Evolutionary conservation across 2,329 filamentous ascomycete species (phyloP).

Genomic region (Drechslerella coelobrocha): DNA sequence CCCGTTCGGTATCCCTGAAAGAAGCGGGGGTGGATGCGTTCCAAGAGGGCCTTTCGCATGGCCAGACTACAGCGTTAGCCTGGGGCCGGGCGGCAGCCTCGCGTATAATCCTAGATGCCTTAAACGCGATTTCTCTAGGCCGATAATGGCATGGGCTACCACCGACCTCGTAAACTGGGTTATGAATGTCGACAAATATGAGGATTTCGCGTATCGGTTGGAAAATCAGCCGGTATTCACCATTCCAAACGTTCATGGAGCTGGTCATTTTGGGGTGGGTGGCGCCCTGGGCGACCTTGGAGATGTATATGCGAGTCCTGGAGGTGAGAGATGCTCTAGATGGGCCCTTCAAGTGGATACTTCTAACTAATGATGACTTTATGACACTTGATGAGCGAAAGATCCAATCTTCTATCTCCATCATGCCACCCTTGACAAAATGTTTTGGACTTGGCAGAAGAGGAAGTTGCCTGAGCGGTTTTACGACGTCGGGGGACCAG

Average conservation of each 20-base stretch:
- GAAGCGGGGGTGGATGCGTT: slow-evolving; percentile 57
- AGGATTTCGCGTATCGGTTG: slow-evolving; percentile 55
- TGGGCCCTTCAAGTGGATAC: background rate
- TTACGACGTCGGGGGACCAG: slow-evolving; percentile 57
- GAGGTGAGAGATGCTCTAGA: slow-evolving; percentile 50
- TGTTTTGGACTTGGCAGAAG: slow-evolving; percentile 57
- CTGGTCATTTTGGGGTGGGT: slow-evolving; percentile 58
- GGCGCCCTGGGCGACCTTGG: slow-evolving; percentile 56
- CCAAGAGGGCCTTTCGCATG: slow-evolving; percentile 56
- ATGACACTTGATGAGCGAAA: slow-evolving; percentile 6
- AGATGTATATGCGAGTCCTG: slow-evolving; percentile 57
- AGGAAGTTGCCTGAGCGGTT: slow-evolving; percentile 56
- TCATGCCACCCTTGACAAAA: slow-evolving; percentile 57
- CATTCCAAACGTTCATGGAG: slow-evolving; percentile 56
- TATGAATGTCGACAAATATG: slow-evolving; percentile 54
- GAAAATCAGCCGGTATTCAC: slow-evolving; percentile 55
- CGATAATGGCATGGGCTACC: slow-evolving; percentile 49
- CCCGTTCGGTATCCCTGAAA: slow-evolving; percentile 54
- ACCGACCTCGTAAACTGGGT: slow-evolving; percentile 54
- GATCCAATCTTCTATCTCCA: slow-evolving; percentile 59
- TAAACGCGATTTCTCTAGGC: slow-evolving; percentile 56
- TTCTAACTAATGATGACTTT: slow-evolving; percentile 3
- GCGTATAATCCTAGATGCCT: slow-evolving; percentile 54
- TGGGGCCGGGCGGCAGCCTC: slow-evolving; percentile 47
- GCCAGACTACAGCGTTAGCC: slow-evolving; percentile 51